These are phyloP conservation scores for Mycena citricolor DNA, from an alignment of 1,284 basidiomycete genomes.

Conservation along the genomic window DNA sequence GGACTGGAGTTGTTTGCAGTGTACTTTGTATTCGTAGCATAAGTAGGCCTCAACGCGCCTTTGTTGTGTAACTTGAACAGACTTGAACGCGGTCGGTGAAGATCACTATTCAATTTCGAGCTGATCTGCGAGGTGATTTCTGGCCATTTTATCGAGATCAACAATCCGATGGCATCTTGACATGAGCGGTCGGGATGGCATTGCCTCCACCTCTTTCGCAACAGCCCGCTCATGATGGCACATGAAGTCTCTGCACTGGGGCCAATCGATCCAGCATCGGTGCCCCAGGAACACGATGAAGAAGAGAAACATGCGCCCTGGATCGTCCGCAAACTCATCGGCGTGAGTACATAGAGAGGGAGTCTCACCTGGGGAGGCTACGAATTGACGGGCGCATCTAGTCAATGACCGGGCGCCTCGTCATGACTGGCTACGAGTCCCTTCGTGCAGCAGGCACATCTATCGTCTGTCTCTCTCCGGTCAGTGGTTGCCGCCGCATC, in stretches of 20 bases:
- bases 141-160: too few species aligned
- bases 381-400: conserved; percentile 28
- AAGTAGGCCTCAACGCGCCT: conserved; percentile 49
- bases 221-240: too few species aligned
- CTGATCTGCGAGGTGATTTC: too few species aligned
- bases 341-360: conserved; percentile 54
- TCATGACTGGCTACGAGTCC: conserved; percentile 65
- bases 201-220: too few species aligned
- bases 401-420: conserved; percentile 65
- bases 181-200: too few species aligned
- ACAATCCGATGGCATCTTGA: too few species aligned
- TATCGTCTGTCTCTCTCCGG: conserved; percentile 61
- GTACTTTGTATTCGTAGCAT: conserved; percentile 16
- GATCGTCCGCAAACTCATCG: conserved; percentile 63
- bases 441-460: conserved; percentile 59
- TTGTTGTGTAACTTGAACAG: conserved; percentile 9
- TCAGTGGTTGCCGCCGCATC: conserved; percentile 37
- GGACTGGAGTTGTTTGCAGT: conserved; percentile 3
- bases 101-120: too few species aligned
- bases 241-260: conserved; percentile 44
- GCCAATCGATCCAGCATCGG: conserved; percentile 53
- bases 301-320: conserved; percentile 59
- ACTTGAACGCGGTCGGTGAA: too few species aligned
- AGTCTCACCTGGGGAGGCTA: too few species aligned
- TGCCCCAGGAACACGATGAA: conserved; percentile 37